phyloP scores from a whole-genome alignment of 2,329 filamentous ascomycete genomes.

The Zymoseptoria crescenta region DNA sequence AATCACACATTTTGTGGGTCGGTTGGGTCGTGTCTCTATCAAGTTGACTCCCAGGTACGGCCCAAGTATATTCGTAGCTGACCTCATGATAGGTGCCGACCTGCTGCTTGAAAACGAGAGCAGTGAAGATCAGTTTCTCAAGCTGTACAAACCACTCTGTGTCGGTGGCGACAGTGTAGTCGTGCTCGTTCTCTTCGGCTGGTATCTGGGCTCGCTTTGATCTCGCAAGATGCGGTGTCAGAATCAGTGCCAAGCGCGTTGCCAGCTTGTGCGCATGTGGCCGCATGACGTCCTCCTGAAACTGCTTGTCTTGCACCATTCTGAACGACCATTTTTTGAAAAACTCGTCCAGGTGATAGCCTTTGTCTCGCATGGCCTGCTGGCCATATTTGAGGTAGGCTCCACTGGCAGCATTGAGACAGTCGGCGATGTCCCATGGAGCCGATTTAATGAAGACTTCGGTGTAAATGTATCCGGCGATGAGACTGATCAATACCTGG shows the following conservation, averaged over 20 bases:
- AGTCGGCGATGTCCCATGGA: background rate
- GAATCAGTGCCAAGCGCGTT: background rate
- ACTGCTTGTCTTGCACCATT: background rate
- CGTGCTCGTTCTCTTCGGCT: background rate
- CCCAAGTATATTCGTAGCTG: background rate
- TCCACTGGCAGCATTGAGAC: background rate
- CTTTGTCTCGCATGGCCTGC: background rate
- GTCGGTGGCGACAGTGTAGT: background rate
- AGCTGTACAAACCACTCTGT: background rate
- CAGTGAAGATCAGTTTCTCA: background rate
- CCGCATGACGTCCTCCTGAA: background rate
- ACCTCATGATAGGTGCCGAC: background rate
- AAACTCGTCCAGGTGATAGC: background rate
- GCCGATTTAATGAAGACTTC: background rate
- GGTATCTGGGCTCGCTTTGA: background rate
- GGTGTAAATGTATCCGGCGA: background rate
- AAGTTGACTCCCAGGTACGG: background rate
- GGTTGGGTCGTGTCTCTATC: too few species aligned
- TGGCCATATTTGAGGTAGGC: background rate
- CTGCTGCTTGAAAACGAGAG: slow-evolving; percentile 1
- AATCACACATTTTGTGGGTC: too few species aligned
- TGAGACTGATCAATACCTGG: background rate
- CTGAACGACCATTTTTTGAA: background rate
- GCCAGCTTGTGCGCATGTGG: background rate
- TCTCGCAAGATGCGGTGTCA: background rate